A percentile compares a stretch with the other conserved stretches of the same genome.
These are phyloP conservation scores for Mallotus nudiflorus DNA, from an alignment of 345 rosid species.

Conservation along the genomic window DNA sequence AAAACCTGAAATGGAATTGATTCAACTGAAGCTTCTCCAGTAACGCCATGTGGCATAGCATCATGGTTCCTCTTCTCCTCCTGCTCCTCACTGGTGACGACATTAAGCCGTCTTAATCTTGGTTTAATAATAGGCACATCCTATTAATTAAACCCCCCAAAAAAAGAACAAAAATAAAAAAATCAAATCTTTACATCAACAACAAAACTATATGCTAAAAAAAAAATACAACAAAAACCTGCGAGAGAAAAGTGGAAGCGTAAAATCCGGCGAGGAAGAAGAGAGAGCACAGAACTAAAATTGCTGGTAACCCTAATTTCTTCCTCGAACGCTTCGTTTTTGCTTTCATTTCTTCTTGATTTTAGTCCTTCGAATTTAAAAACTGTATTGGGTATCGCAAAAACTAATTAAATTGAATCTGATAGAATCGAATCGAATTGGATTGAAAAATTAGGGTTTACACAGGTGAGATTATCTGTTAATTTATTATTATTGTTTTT, in stretches of 20 bases:
- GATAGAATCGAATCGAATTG: too few relatives aligned
- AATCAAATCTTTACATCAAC: too few relatives aligned
- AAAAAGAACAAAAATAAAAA: not conserved
- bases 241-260: constrained; percentile 49
- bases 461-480: not conserved
- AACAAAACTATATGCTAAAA: not conserved
- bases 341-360: constrained; percentile 46
- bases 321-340: constrained; percentile 56
- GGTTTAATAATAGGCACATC: constrained; percentile 56
- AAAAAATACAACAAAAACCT: constrained; percentile 24
- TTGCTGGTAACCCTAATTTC: constrained; percentile 51
- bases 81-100: constrained; percentile 27
- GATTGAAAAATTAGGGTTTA: not conserved
- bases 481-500: not conserved
- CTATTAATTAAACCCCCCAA: constrained; percentile 24
- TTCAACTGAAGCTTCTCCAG: constrained; percentile 57
- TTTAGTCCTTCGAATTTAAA: not conserved
- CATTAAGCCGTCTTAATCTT: constrained; percentile 53
- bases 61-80: constrained; percentile 29
- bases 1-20: constrained; percentile 78
- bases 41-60: constrained; percentile 56
- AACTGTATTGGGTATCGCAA: not conserved
- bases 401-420: not conserved
- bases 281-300: constrained; percentile 44
- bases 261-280: constrained; percentile 73